phyloP scores from a whole-genome alignment of 805 yeast species.

The Candida ulmi region DNA sequence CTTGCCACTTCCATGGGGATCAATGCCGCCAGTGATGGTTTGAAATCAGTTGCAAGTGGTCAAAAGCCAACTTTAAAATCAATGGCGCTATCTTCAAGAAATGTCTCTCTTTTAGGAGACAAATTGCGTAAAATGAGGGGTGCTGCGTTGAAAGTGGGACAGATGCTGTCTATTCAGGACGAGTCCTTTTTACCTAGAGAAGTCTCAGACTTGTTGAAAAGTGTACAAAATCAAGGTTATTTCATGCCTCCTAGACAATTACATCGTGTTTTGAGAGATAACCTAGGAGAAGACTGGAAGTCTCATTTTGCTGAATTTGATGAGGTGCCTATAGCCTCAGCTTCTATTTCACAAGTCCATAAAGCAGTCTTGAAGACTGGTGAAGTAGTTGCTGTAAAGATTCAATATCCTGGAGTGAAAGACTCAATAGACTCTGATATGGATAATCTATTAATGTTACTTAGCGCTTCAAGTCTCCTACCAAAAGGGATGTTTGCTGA shows the following conservation, averaged over 20 bases:
- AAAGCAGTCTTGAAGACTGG: slow-evolving; percentile 64
- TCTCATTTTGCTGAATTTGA: slow-evolving; percentile 66
- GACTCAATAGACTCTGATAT: slow-evolving; percentile 91
- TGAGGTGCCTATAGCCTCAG: slow-evolving; percentile 92
- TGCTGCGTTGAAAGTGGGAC: slow-evolving; percentile 98
- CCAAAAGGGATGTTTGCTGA: slow-evolving; percentile 93
- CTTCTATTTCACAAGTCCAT: slow-evolving; percentile 97
- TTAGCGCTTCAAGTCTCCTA: slow-evolving; percentile 79
- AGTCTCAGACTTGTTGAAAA: slow-evolving; percentile 68
- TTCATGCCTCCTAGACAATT: slow-evolving; percentile 94
- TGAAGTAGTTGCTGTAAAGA: slow-evolving; percentile 84
- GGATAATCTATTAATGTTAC: slow-evolving; percentile 72
- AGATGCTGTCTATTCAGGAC: slow-evolving; percentile 93
- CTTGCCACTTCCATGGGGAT: slow-evolving; percentile 88
- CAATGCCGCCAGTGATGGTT: slow-evolving; percentile 74
- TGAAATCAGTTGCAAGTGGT: slow-evolving; percentile 60
- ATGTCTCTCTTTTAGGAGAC: slow-evolving; percentile 82
- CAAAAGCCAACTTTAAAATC: slow-evolving; percentile 44
- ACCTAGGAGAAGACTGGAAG: slow-evolving; percentile 81
- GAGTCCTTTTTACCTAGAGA: slow-evolving; percentile 78
- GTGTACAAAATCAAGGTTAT: slow-evolving; percentile 92
- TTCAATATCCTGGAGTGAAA: slow-evolving; percentile 96
- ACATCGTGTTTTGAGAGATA: slow-evolving; percentile 63
- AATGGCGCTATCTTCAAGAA: slow-evolving; percentile 69
- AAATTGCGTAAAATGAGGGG: slow-evolving; percentile 94